Base-by-base conservation (phyloP, 805 yeast genomes). In the Brettanomyces sp. region DNA sequence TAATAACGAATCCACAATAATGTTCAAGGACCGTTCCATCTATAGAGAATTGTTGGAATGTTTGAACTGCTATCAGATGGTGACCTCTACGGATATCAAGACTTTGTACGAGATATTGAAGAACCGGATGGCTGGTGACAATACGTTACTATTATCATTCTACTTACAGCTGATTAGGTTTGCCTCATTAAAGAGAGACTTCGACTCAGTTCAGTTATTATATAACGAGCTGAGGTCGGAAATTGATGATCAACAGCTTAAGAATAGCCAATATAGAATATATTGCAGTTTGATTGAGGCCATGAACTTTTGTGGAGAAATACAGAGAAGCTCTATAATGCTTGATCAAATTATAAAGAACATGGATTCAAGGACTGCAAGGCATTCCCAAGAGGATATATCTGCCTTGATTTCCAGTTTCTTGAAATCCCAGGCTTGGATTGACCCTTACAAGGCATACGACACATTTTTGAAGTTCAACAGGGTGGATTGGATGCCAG, bases 221-320 rank as follows among this genome's bases (percentile, higher is more conserved):
- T 66, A 74, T 42, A 52, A 58, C 4, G 55, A 72, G 14, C 45
- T 73, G 39, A 52, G 53, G 23, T 49, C 56, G 3, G 8, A 38
- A 1, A 28, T 45, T 11, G 41, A 39, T 6, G 25, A 48, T 23
- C 12, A 40, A 3, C 23, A 46, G 13, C 38, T 52, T 41, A 43
- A 49, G 36, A 12, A 37, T 12, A 57, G 67, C 34, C 80, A 77
- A 52, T 74, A 68, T 51, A 59, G 63, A 33, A 70, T 81, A 32
- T 82, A 81, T 55, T 62, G 77, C 1, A 59, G 66, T 39, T 63
- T 79, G 47, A 67, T 82, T 34, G 70, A 77, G 33, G 69, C 81
- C 1, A 64, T 83, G 45, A 68, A 79, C 11, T 64, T 66, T 44
- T 74, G 76, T 39, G 74, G 72, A 37, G 75, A 80, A 50, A 51